phyloP scores from a whole-genome alignment of 225 moss, liverwort and hornwort species.

The Takakia lepidozioides region DNA sequence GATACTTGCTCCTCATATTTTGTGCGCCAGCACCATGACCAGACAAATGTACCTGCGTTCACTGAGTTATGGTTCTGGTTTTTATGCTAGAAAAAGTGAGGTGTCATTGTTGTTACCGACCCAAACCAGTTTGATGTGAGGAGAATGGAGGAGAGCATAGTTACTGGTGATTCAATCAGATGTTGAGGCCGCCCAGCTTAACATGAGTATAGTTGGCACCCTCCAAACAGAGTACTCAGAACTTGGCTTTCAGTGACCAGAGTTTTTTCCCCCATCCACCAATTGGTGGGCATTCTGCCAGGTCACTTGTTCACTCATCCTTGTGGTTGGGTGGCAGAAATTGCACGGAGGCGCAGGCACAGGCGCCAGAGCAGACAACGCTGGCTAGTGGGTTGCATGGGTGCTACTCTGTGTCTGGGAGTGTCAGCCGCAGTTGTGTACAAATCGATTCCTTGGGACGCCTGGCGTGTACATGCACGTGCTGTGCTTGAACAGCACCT shows the following conservation, averaged over 20 bases:
- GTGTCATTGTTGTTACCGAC: too few relatives aligned
- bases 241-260: neutral
- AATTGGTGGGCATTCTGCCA: too few relatives aligned
- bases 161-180: too few relatives aligned
- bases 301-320: too few relatives aligned
- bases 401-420: conserved; percentile 64
- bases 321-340: conserved; percentile 44
- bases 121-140: too few relatives aligned
- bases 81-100: too few relatives aligned
- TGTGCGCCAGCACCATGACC: too few relatives aligned
- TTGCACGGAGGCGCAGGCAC: conserved; percentile 63
- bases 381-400: conserved; percentile 55
- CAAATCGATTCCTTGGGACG: conserved; percentile 62
- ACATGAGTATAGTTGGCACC: too few relatives aligned
- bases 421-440: conserved; percentile 55
- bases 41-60: too few relatives aligned
- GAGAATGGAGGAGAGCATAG: neutral
- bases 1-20: too few relatives aligned
- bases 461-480: conserved; percentile 13
- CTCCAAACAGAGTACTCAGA: neutral
- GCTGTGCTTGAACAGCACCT: conserved; percentile 12
- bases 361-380: conserved; percentile 52
- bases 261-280: too few relatives aligned
- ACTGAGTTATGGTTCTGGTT: too few relatives aligned
- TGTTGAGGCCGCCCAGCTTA: neutral